Evolutionary conservation across 352 stramenopile species (phyloP).

Genomic region (Pelagophyceae sp.): DNA sequence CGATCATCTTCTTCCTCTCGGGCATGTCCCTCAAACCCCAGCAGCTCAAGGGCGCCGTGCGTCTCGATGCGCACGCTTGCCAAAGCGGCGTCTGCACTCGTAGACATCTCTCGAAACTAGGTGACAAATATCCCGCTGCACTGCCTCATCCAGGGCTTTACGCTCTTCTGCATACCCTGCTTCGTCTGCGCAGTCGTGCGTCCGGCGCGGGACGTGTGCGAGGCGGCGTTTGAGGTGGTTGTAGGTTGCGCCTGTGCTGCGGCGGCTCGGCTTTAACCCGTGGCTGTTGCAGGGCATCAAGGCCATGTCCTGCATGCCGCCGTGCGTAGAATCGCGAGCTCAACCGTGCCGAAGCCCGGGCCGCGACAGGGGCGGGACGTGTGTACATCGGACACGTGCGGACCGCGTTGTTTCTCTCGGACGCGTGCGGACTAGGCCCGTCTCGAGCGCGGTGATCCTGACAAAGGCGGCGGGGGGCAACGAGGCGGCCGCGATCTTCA

Average conservation of each 20-base stretch:
- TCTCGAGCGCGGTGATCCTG: conserved; percentile 44
- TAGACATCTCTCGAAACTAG: no score
- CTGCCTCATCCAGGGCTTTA: conserved; percentile 41
- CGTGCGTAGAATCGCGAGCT: no score
- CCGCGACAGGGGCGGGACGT: no score
- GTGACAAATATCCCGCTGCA: conserved; percentile 42
- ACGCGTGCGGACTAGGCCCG: no score
- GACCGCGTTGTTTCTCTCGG: no score
- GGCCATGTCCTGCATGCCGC: conserved; percentile 41
- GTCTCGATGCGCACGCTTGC: no score
- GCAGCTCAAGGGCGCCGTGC: conserved; percentile 50
- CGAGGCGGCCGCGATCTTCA: conserved; percentile 41
- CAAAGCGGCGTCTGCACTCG: no score
- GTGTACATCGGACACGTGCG: no score
- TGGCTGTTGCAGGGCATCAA: conserved; percentile 43
- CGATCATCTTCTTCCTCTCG: conserved; percentile 32
- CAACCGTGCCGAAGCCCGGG: no score
- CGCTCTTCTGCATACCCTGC: conserved; percentile 40
- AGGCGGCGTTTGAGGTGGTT: no score
- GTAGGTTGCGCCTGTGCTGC: conserved; percentile 29
- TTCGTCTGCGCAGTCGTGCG: no score
- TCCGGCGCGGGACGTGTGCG: no score
- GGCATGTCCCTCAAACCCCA: conserved; percentile 49
- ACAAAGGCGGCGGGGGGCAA: conserved; percentile 38
- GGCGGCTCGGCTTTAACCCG: conserved; percentile 22